Evolutionary conservation across 345 rosid species (phyloP).

Genomic region (Carallia brachiata): DNA sequence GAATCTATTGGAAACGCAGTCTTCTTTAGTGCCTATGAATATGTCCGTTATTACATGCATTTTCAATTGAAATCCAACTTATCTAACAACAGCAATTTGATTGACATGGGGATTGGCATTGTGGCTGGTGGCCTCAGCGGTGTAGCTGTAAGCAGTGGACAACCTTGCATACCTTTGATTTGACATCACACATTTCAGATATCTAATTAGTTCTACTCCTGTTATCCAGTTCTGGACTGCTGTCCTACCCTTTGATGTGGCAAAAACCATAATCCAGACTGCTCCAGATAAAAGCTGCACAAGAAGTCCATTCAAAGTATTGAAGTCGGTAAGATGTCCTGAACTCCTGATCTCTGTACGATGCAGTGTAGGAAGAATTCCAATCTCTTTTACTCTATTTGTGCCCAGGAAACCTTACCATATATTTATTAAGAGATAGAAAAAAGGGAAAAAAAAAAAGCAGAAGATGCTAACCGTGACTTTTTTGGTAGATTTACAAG

Average conservation of each 20-base stretch:
- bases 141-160: conserved; percentile 67
- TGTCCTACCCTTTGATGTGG: conserved; percentile 81
- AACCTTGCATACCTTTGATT: conserved; percentile 9
- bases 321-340: conserved; percentile 53
- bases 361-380: not conserved
- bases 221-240: conserved; percentile 68
- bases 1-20: conserved; percentile 79
- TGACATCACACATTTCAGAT: not conserved
- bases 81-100: conserved; percentile 48
- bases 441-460: not conserved
- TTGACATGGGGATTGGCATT: conserved; percentile 84
- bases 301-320: conserved; percentile 66
- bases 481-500: conserved; percentile 52
- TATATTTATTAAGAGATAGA: not conserved
- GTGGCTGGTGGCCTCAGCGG: conserved; percentile 89
- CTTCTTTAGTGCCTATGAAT: conserved; percentile 77
- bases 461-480: conserved; percentile 2
- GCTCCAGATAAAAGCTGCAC: conserved; percentile 51
- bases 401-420: not conserved
- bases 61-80: conserved; percentile 41
- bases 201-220: not conserved
- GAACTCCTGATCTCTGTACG: not conserved
- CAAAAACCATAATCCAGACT: conserved; percentile 91
- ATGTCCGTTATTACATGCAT: conserved; percentile 69
- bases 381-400: not conserved